These are phyloP conservation scores for Thielaviopsis ethacetica DNA, from an alignment of 2,329 filamentous ascomycete genomes.

Conservation along the genomic window DNA sequence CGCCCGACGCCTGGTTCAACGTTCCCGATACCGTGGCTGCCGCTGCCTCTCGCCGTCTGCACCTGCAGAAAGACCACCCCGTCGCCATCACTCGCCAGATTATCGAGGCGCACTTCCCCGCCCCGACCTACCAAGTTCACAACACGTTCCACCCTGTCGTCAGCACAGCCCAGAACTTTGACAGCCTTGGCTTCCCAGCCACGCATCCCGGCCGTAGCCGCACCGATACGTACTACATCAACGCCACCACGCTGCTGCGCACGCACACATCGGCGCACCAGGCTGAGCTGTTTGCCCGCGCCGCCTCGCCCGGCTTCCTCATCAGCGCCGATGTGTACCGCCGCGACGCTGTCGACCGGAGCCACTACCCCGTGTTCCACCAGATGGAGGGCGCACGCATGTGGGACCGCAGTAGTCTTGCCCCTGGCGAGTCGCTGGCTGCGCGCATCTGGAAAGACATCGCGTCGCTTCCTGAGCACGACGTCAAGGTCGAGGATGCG, in stretches of 20 bases:
- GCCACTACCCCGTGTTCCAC: conserved; percentile 93
- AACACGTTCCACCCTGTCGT: conserved; percentile 72
- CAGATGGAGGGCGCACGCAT: conserved; percentile 93
- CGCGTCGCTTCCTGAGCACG: conserved; percentile 53
- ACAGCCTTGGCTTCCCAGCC: conserved; percentile 78
- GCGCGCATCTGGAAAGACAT: conserved; percentile 55
- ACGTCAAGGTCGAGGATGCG: conserved; percentile 65
- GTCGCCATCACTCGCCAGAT: conserved; percentile 80
- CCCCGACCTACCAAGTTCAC: conserved; percentile 56
- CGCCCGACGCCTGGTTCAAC: conserved; percentile 73
- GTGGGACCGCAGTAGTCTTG: conserved; percentile 56
- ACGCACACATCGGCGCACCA: conserved; percentile 95
- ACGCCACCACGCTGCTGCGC: conserved; percentile 63
- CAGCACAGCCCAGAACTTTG: conserved; percentile 76
- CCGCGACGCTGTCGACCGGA: conserved; percentile 83
- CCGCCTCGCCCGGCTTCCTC: conserved; percentile 64
- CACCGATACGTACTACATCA: conserved; percentile 94
- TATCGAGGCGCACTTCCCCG: conserved; percentile 76
- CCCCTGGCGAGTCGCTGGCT: conserved; percentile 35
- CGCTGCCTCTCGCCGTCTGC: conserved; percentile 61
- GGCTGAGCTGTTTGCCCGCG: conserved; percentile 58
- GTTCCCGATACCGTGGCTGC: conserved; percentile 57
- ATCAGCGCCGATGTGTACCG: conserved; percentile 92
- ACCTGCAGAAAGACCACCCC: conserved; percentile 81
- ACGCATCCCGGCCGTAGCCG: conserved; percentile 77